Percentiles rank a stretch among this genome's conserved stretches.
Evolutionary conservation across 225 moss, liverwort and hornwort species (phyloP).

Genomic region (Polytrichum commune): DNA sequence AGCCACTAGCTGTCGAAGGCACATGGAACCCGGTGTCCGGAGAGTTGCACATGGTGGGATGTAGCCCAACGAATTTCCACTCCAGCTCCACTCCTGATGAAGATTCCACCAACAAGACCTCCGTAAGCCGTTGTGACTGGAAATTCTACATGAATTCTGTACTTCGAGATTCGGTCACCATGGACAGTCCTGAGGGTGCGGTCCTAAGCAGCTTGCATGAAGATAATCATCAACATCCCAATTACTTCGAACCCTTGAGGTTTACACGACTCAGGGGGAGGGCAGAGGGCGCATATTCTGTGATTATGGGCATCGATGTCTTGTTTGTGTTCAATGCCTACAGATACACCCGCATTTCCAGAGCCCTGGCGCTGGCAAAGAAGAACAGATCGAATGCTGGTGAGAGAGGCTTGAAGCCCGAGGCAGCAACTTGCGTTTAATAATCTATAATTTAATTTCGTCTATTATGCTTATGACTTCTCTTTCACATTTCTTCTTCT

Average conservation of each 20-base stretch:
- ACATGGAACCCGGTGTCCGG: not conserved
- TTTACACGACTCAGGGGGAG: not conserved
- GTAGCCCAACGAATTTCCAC: not conserved
- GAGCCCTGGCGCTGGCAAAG: not conserved
- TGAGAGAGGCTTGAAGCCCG: too few species aligned
- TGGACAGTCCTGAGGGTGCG: not conserved
- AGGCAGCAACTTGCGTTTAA: too few species aligned
- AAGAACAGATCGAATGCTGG: not conserved
- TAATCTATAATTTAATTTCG: too few species aligned
- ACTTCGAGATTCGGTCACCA: not conserved
- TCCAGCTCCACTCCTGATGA: not conserved
- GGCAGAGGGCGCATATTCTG: too few species aligned
- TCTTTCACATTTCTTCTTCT: too few species aligned
- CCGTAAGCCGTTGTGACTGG: not conserved
- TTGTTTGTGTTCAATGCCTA: not conserved
- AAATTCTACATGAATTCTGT: not conserved
- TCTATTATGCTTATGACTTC: too few species aligned
- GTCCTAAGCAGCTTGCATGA: not conserved
- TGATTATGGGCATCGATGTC: not conserved
- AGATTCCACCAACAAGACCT: too few species aligned
- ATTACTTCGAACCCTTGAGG: not conserved
- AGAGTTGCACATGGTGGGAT: slow-evolving; percentile 4
- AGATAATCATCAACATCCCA: not conserved
- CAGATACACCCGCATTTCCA: not conserved
- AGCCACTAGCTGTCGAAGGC: not conserved